Evolutionary conservation across 2,329 filamentous ascomycete species (phyloP).

Genomic region (Aureobasidium sp.): DNA sequence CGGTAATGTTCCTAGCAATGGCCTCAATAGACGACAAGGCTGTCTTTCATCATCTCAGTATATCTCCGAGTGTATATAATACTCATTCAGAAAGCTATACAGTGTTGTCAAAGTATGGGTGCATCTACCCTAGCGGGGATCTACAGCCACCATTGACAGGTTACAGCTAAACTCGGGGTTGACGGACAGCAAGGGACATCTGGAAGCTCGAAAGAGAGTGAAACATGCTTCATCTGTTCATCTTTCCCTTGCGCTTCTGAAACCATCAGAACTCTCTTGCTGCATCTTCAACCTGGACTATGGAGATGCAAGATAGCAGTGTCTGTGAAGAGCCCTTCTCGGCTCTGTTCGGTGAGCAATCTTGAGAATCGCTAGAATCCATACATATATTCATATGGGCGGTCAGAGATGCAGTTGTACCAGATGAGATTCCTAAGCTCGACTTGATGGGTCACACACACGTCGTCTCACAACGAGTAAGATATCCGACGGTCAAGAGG

Average conservation of each 20-base stretch:
- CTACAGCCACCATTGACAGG: constrained; percentile 5
- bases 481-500: neutral
- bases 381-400: no score
- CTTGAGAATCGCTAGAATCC: no score
- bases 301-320: no score
- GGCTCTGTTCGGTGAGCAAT: no score
- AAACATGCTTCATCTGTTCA: no score
- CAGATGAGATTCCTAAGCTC: neutral
- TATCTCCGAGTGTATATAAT: neutral
- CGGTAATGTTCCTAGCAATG: no score
- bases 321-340: no score
- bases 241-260: no score
- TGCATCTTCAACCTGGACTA: no score
- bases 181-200: neutral
- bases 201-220: neutral
- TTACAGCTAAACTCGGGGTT: neutral
- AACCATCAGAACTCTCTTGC: no score
- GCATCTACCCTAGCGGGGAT: neutral
- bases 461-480: neutral
- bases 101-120: neutral
- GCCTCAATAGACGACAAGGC: neutral
- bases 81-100: neutral
- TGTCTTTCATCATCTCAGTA: no score
- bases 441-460: neutral
- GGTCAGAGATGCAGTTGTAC: neutral